These are phyloP conservation scores for Turnera subulata DNA, from an alignment of 345 rosid genomes.

Conservation along the genomic window DNA sequence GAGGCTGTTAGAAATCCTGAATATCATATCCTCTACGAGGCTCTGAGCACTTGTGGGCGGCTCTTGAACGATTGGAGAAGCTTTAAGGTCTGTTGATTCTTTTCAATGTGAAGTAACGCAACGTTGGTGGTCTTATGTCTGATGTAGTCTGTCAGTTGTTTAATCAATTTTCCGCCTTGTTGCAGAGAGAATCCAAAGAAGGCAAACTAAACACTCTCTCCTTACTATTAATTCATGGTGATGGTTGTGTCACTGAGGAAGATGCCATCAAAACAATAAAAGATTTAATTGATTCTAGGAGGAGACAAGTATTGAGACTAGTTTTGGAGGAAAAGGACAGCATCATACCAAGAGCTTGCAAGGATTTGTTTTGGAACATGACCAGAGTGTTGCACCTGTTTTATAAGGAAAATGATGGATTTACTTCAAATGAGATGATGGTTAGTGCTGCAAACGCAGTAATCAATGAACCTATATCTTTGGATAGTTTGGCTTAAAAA, in stretches of 20 bases:
- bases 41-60: constrained; percentile 79
- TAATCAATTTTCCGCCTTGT: neutral
- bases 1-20: constrained; percentile 36
- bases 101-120: neutral
- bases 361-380: constrained; percentile 77
- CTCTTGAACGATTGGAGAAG: constrained; percentile 71
- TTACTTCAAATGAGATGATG: constrained; percentile 51
- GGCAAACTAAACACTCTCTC: constrained; percentile 74
- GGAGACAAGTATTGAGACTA: constrained; percentile 44
- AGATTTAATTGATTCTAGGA: constrained; percentile 22
- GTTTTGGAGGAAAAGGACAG: constrained; percentile 54
- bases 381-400: constrained; percentile 59
- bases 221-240: constrained; percentile 42
- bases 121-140: neutral
- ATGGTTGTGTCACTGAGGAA: constrained; percentile 26
- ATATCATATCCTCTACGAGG: constrained; percentile 38
- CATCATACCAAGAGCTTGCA: too few species aligned
- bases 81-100: constrained; percentile 44
- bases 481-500: neutral
- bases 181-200: constrained; percentile 64
- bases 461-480: constrained; percentile 39
- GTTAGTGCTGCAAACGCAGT: constrained; percentile 45
- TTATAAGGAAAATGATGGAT: constrained; percentile 74
- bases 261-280: constrained; percentile 38
- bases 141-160: neutral